These are phyloP conservation scores for Sedum album DNA, from an alignment of 164 flowering plant species.

Conservation along the genomic window DNA sequence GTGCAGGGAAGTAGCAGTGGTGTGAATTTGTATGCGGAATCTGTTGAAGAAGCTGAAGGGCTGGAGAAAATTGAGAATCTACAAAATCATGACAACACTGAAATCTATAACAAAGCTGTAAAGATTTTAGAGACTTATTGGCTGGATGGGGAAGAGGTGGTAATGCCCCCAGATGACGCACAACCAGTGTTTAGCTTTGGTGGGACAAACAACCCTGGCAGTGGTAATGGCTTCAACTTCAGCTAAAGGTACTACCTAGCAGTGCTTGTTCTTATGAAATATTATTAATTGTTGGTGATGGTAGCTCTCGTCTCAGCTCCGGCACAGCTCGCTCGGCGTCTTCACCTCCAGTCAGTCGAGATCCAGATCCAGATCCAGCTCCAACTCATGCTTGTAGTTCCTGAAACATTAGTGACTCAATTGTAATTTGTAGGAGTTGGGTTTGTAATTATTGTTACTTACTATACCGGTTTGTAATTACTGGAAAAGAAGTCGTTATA, in stretches of 20 bases:
- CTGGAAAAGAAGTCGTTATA: too few relatives aligned
- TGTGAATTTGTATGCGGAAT: background rate
- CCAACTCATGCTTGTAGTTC: too few relatives aligned
- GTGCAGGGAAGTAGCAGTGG: background rate
- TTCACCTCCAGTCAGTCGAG: too few relatives aligned
- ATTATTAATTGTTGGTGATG: too few relatives aligned
- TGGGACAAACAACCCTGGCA: background rate
- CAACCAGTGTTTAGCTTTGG: slow-evolving; percentile 2
- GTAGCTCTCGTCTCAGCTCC: too few relatives aligned
- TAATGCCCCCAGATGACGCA: background rate
- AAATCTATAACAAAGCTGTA: background rate
- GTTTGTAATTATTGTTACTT: too few relatives aligned
- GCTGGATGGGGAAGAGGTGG: background rate
- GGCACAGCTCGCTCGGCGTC: too few relatives aligned
- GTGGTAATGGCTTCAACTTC: slow-evolving; percentile 1
- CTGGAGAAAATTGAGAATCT: slow-evolving; percentile 4
- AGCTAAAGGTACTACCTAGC: background rate
- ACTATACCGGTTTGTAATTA: too few relatives aligned
- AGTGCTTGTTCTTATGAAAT: too few relatives aligned
- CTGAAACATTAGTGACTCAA: too few relatives aligned
- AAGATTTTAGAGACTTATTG: slow-evolving; percentile 1
- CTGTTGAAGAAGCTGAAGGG: background rate
- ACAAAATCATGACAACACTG: background rate
- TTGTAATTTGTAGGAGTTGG: too few relatives aligned
- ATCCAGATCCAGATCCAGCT: too few relatives aligned